Evolutionary conservation across 129 eudicot genomes (phyloP).

Genomic region (Pittosporum tobira): DNA sequence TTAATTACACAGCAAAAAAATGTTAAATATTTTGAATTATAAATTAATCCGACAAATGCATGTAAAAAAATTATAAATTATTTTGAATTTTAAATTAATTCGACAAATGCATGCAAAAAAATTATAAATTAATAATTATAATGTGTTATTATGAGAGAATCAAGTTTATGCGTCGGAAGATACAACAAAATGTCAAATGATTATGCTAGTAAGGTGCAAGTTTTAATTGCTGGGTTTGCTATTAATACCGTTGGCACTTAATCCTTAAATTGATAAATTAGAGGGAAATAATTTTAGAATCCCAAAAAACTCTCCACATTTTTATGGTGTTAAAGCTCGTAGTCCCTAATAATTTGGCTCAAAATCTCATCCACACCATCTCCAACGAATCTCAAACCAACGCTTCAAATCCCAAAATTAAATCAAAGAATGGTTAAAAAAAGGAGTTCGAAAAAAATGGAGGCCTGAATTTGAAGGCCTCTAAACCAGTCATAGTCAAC

Average conservation of each 20-base stretch:
- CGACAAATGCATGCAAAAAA: too few species aligned
- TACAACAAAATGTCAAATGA: too few species aligned
- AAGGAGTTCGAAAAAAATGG: constrained; percentile 6
- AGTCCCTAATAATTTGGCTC: constrained; percentile 26
- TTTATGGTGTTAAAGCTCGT: constrained; percentile 23
- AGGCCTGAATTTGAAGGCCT: constrained; percentile 28
- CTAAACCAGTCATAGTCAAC: constrained; percentile 9
- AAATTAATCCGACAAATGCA: too few species aligned
- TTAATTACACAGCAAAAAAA: too few species aligned
- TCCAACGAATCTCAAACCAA: constrained; percentile 26
- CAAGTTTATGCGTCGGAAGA: too few species aligned
- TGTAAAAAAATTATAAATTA: too few species aligned
- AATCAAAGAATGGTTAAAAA: neutral
- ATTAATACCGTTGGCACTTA: too few species aligned
- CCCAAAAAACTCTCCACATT: constrained; percentile 40
- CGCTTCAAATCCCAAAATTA: constrained; percentile 7
- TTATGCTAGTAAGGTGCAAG: too few species aligned
- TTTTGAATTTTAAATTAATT: neutral
- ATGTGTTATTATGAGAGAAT: too few species aligned
- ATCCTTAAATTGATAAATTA: neutral
- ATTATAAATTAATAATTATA: too few species aligned
- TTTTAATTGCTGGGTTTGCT: too few species aligned
- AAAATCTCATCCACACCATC: constrained; percentile 40
- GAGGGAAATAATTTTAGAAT: constrained; percentile 21
- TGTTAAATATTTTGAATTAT: too few species aligned